phyloP scores from a whole-genome alignment of 805 yeast species.

The Sporopachydermia lactativora region DNA sequence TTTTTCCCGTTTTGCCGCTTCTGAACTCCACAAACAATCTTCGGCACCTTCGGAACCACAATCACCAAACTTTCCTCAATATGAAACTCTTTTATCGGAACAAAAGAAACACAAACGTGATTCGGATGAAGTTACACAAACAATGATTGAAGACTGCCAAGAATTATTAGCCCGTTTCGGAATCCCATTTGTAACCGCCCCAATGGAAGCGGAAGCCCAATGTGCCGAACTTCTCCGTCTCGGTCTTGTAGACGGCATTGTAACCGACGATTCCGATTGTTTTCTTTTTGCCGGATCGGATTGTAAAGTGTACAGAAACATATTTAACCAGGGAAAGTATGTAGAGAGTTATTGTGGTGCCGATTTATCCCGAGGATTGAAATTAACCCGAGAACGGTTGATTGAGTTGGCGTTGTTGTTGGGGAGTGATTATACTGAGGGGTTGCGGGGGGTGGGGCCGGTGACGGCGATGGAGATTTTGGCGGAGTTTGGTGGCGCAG shows the following conservation, averaged over 20 bases:
- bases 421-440: constrained; percentile 94
- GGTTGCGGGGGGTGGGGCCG: constrained; percentile 87
- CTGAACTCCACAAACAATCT: too few relatives aligned
- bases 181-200: constrained; percentile 89
- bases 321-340: constrained; percentile 86
- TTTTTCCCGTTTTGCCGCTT: constrained; percentile 46
- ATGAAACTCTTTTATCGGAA: too few relatives aligned
- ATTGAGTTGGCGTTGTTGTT: constrained; percentile 72
- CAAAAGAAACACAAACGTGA: constrained; percentile 70
- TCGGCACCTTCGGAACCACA: too few relatives aligned
- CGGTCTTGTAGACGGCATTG: constrained; percentile 80
- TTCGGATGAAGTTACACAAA: constrained; percentile 78
- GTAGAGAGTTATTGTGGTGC: constrained; percentile 67
- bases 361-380: constrained; percentile 48
- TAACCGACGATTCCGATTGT: constrained; percentile 96
- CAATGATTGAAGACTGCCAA: constrained; percentile 84
- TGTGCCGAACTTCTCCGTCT: constrained; percentile 70
- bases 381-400: constrained; percentile 46
- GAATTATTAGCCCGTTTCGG: constrained; percentile 80
- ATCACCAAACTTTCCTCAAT: too few relatives aligned
- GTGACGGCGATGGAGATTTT: constrained; percentile 82
- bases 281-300: constrained; percentile 81
- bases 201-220: constrained; percentile 99
- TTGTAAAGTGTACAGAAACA: constrained; percentile 59
- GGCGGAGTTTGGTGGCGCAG: constrained; percentile 65